These are phyloP conservation scores for Vitis labrusca DNA, from an alignment of 164 flowering plant species.

Conservation along the genomic window DNA sequence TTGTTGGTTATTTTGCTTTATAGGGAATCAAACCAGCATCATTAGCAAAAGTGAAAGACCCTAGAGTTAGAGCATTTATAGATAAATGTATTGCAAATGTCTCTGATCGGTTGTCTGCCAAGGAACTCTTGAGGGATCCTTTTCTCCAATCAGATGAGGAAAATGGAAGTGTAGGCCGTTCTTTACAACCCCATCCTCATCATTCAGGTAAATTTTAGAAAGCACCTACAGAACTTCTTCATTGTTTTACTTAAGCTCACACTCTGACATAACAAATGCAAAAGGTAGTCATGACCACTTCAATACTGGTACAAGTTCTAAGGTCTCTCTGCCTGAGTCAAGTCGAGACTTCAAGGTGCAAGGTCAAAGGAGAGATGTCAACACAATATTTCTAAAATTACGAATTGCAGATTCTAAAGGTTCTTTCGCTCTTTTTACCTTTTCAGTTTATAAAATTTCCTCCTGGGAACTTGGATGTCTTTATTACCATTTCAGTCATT, in stretches of 20 bases:
- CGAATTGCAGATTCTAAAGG: constrained; percentile 81
- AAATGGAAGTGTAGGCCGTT: constrained; percentile 36
- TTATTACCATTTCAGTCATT: too few relatives aligned
- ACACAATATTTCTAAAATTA: constrained; percentile 79
- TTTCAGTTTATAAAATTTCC: constrained; percentile 8
- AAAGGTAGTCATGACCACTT: constrained; percentile 23
- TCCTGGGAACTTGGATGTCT: too few relatives aligned
- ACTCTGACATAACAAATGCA: constrained; percentile 30
- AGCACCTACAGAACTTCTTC: not conserved
- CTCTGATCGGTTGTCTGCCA: constrained; percentile 73
- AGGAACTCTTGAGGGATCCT: constrained; percentile 77
- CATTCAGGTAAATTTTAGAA: constrained; percentile 36
- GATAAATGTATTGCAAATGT: constrained; percentile 87
- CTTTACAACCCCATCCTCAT: constrained; percentile 20
- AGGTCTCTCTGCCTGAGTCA: constrained; percentile 29
- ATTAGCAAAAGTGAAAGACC: constrained; percentile 80
- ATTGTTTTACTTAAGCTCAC: not conserved
- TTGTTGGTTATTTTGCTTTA: constrained; percentile 9
- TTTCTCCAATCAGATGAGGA: constrained; percentile 66
- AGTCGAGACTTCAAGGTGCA: constrained; percentile 62
- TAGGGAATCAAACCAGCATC: constrained; percentile 96
- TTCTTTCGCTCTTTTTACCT: constrained; percentile 18
- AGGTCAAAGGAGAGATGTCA: constrained; percentile 75
- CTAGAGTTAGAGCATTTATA: constrained; percentile 63
- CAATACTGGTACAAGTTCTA: constrained; percentile 11